Evolutionary conservation across 306 rosid species (phyloP).

Genomic region (Castanopsis chinensis): DNA sequence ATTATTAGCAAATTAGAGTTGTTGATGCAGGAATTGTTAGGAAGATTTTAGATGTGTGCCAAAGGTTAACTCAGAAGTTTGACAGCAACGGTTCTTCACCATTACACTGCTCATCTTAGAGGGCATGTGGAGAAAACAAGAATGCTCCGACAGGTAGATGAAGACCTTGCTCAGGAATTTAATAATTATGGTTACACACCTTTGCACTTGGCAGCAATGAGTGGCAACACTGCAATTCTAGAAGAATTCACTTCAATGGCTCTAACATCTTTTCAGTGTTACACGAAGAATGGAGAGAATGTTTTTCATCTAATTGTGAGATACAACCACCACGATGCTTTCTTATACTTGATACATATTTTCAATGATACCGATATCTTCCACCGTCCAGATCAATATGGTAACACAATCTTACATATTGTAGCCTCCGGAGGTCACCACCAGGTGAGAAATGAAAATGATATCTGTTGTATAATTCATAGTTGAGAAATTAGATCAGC

Average conservation of each 20-base stretch:
- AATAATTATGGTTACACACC: conserved; percentile 69
- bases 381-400: conserved; percentile 45
- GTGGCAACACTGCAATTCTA: conserved; percentile 51
- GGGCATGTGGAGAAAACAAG: conserved; percentile 50
- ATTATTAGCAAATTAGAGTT: conserved; percentile 1
- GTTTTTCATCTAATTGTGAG: conserved; percentile 65
- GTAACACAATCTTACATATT: conserved; percentile 60
- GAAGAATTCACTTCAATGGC: conserved; percentile 34
- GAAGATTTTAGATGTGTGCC: conserved; percentile 45
- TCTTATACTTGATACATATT: conserved; percentile 43
- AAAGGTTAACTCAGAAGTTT: conserved; percentile 27
- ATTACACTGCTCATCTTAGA: conserved; percentile 47
- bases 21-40: conserved; percentile 52
- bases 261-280: conserved; percentile 40
- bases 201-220: conserved; percentile 61
- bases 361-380: conserved; percentile 42
- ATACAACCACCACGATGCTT: conserved; percentile 48
- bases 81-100: conserved; percentile 55
- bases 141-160: conserved; percentile 46
- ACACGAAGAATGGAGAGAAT: conserved; percentile 61
- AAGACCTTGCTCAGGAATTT: conserved; percentile 37
- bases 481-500: background rate
- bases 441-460: conserved; percentile 40
- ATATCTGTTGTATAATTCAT: background rate
- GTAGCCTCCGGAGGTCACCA: conserved; percentile 50